Evolutionary conservation across 257 asterid genomes (phyloP).

Genomic region (Solanum paucissectum): DNA sequence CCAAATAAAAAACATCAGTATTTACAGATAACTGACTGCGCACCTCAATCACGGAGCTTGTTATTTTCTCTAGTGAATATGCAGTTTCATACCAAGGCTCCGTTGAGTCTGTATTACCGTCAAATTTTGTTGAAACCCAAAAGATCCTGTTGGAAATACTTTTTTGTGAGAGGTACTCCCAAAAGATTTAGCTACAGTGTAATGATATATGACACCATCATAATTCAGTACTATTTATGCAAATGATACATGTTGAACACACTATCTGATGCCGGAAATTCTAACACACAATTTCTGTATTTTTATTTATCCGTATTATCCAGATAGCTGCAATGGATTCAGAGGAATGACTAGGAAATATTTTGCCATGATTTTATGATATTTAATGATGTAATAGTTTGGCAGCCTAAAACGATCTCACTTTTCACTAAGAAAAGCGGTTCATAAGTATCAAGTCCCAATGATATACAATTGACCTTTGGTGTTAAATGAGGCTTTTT

Average conservation of each 20-base stretch:
- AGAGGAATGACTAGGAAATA: background rate
- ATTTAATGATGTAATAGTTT: background rate
- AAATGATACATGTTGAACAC: background rate
- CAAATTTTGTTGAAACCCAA: slow-evolving; percentile 90
- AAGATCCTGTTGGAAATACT: slow-evolving; percentile 50
- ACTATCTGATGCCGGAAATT: background rate
- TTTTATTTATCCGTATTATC: background rate
- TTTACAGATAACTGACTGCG: slow-evolving; percentile 10
- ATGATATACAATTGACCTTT: background rate
- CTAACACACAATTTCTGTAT: background rate
- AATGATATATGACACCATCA: background rate
- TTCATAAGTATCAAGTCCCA: background rate
- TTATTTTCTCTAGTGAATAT: slow-evolving; percentile 53
- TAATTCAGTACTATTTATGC: background rate
- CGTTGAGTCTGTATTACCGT: slow-evolving; percentile 43
- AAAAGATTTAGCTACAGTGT: background rate
- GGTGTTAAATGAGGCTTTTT: background rate
- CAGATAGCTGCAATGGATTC: background rate
- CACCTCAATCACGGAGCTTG: slow-evolving; percentile 69
- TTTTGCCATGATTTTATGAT: background rate
- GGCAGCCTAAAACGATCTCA: background rate
- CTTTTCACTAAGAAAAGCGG: background rate
- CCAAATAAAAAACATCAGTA: background rate
- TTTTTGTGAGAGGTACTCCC: background rate
- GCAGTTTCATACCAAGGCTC: slow-evolving; percentile 99